phyloP scores from a whole-genome alignment of 2,329 filamentous ascomycete species.

The Arthroderma uncinatum region DNA sequence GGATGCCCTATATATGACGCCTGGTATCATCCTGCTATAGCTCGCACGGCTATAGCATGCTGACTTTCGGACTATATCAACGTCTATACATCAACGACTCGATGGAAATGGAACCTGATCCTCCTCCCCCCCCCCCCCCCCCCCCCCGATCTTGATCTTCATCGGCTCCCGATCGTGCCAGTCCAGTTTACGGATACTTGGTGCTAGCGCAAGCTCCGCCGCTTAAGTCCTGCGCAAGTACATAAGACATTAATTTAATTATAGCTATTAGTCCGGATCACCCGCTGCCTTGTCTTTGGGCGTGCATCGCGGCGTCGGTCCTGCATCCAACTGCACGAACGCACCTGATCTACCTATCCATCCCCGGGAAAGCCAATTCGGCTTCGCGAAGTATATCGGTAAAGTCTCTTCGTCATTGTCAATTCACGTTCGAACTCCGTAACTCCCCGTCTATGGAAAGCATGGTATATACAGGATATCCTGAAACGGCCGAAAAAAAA shows the following conservation, averaged over 20 bases:
- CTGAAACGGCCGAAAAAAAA: neutral
- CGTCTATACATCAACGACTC: no score
- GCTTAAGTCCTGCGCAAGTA: neutral
- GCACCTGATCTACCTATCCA: neutral
- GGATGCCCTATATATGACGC: no score
- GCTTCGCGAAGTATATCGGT: no score
- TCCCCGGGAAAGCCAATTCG: neutral
- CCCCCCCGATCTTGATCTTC: neutral
- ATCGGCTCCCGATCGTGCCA: neutral
- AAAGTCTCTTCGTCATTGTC: neutral
- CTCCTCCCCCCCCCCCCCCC: no score
- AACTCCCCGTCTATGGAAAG: neutral
- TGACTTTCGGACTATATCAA: no score
- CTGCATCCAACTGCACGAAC: neutral
- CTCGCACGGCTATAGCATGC: no score
- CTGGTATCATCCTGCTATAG: no score
- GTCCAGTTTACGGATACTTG: neutral
- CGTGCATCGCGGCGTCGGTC: neutral
- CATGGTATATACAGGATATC: neutral
- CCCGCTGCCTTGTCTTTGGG: neutral
- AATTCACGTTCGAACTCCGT: neutral
- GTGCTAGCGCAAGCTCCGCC: slow-evolving; percentile 1
- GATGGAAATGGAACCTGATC: no score
- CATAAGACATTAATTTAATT: slow-evolving; percentile 5
- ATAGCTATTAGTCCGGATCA: neutral